A percentile compares a stretch with the other conserved stretches of the same genome.
Conservation (phyloP, 2,329 filamentous ascomycete species). For the Fusarium oxysporum region DNA sequence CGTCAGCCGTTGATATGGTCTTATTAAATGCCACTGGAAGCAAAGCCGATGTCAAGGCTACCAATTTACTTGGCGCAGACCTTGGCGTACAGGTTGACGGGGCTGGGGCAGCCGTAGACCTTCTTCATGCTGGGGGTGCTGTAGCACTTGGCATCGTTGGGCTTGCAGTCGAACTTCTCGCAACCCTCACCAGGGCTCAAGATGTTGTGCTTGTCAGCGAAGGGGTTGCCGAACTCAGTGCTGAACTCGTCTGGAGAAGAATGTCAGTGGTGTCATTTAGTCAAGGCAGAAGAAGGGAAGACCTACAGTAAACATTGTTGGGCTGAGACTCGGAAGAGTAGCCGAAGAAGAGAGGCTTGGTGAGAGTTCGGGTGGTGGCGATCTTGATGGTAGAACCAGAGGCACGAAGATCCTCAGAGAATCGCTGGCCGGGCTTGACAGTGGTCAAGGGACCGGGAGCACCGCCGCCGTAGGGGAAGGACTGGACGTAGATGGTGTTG, state of each 20-base stretch:
- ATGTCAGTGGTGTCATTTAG: conserved; percentile 6
- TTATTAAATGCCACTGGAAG: neutral
- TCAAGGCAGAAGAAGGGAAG: neutral
- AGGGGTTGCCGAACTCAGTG: conserved; percentile 55
- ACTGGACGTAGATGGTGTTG: conserved; percentile 52
- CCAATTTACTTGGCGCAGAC: conserved; percentile 44
- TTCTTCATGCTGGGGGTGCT: conserved; percentile 53
- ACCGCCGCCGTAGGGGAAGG: conserved; percentile 49
- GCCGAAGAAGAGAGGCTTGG: conserved; percentile 55
- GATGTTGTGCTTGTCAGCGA: conserved; percentile 51
- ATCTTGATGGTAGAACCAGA: conserved; percentile 58
- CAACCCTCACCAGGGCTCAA: conserved; percentile 53
- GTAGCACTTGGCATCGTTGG: conserved; percentile 54
- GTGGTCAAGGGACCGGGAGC: conserved; percentile 49
- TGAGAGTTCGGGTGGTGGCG: conserved; percentile 52
- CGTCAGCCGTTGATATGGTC: neutral
- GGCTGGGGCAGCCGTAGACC: conserved; percentile 56
- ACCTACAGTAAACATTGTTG: conserved; percentile 56
- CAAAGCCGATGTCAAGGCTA: neutral
- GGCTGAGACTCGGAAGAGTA: conserved; percentile 54
- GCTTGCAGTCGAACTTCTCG: conserved; percentile 53
- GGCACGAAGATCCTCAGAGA: conserved; percentile 50
- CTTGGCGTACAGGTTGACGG: conserved; percentile 51
- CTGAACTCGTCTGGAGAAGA: conserved; percentile 52
- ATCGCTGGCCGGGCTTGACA: conserved; percentile 49